Percentiles rank a stretch among this genome's conserved stretches.
Evolutionary conservation across 805 yeast genomes (phyloP).

Genomic region (Deakozyma indianensis): DNA sequence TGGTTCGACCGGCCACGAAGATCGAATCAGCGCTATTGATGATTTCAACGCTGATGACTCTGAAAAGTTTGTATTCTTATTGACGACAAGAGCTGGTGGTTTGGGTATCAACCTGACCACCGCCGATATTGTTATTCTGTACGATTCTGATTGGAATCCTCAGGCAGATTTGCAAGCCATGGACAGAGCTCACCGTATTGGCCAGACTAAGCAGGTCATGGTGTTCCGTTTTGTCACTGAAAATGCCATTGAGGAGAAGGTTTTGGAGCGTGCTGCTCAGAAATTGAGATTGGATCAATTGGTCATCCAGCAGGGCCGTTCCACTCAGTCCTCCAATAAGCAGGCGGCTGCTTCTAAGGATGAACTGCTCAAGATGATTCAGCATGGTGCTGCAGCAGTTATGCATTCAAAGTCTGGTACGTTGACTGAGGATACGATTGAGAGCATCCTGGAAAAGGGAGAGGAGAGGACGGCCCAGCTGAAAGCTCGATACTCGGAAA

Average conservation of each 20-base stretch:
- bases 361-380: constrained; percentile 86
- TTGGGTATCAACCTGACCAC: constrained; percentile 83
- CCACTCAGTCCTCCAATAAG: constrained; percentile 12
- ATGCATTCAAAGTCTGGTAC: constrained; percentile 36
- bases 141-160: constrained; percentile 96
- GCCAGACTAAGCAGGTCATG: constrained; percentile 88
- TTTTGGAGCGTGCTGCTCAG: constrained; percentile 89
- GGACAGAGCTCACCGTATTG: constrained; percentile 97
- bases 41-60: constrained; percentile 74
- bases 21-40: constrained; percentile 82
- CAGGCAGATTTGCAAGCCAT: constrained; percentile 96
- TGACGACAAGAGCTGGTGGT: constrained; percentile 96
- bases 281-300: constrained; percentile 83
- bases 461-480: constrained; percentile 67
- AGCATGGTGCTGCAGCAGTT: constrained; percentile 86
- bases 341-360: constrained; percentile 38
- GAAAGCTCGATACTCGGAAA: constrained; percentile 65
- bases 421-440: constrained; percentile 41
- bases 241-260: constrained; percentile 93
- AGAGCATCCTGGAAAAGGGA: constrained; percentile 64
- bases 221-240: constrained; percentile 90
- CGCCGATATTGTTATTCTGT: constrained; percentile 80
- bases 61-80: constrained; percentile 64
- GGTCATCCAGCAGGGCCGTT: constrained; percentile 84
- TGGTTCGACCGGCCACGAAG: constrained; percentile 89